phyloP scores from a whole-genome alignment of 2,329 filamentous ascomycete genomes.

The Ramichloridium luteum region DNA sequence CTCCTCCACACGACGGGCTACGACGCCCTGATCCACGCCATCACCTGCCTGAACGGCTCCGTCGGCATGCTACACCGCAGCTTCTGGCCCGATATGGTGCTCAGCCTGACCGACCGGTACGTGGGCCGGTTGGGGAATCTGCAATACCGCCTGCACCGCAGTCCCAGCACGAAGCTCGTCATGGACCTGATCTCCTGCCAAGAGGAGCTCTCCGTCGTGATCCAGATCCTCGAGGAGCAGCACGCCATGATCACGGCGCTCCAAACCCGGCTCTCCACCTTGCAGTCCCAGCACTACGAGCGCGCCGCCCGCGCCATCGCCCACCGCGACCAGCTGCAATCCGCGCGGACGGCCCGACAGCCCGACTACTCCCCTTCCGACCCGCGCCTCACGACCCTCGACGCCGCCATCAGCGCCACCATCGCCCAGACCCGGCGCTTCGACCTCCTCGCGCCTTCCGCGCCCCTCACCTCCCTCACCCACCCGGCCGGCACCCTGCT shows the following conservation, averaged over 20 bases:
- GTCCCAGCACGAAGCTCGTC: slow-evolving; percentile 32
- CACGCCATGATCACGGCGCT: slow-evolving; percentile 27
- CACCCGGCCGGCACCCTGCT: slow-evolving; percentile 29
- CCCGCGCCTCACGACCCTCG: not conserved
- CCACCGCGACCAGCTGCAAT: not conserved
- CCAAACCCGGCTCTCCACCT: slow-evolving; percentile 11
- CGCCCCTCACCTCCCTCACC: slow-evolving; percentile 26
- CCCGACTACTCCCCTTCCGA: no score
- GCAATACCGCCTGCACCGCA: slow-evolving; percentile 31
- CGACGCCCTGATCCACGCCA: slow-evolving; percentile 27
- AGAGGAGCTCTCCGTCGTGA: slow-evolving; percentile 34
- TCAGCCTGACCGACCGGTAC: slow-evolving; percentile 31
- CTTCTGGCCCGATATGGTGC: slow-evolving; percentile 31
- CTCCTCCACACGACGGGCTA: slow-evolving; percentile 27
- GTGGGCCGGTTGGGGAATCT: slow-evolving; percentile 32
- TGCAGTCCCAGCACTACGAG: no score
- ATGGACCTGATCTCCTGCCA: slow-evolving; percentile 34
- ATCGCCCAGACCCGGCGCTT: slow-evolving; percentile 6
- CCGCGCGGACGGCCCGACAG: no score
- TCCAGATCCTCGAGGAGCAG: slow-evolving; percentile 32
- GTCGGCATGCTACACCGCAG: slow-evolving; percentile 33
- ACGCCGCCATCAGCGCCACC: slow-evolving; percentile 1
- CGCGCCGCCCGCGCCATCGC: not conserved
- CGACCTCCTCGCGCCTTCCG: slow-evolving; percentile 14
- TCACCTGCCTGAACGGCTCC: slow-evolving; percentile 29